Base-by-base conservation (phyloP, 2,329 filamentous ascomycete genomes). In the Hypomyces perniciosus region DNA sequence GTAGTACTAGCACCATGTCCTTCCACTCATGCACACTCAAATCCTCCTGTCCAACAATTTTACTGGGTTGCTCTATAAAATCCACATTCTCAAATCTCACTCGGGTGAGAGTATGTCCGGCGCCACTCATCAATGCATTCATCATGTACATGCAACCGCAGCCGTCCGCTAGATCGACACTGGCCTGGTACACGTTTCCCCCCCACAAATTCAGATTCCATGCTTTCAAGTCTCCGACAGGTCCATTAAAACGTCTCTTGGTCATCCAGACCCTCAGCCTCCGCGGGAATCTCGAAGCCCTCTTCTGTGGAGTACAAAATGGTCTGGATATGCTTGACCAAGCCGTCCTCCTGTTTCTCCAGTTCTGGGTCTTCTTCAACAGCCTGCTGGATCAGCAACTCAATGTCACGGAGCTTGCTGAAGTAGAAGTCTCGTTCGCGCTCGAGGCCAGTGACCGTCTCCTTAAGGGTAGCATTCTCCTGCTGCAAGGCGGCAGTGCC, bases 381-480 rank as follows among this genome's bases (percentile, higher is more conserved):
- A 8, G 91, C 90, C 63, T 89, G 87, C 75, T 99, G 93, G 50
- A 99, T 81, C 62, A 99, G 75, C 58, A 99, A 76, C 73, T 99
- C 93, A 61, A 99, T 99, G 67, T 99, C 93, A 53, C 93, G 82
- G 57, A 99, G 79, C 78, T 99, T 99, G 79, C 89, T 95, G 72
- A 99, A 99, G 78, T 99, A 99, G 69, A 99, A 99, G 69, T 99
- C 93, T 45, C 93, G 82, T 76, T 99, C 93, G 62, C 93, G 86
- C 78, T 99, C 93, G 39, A 99, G 78, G 1, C 93, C 93, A 9
- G 83, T 79, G n/a, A 99, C 92, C 0, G 90, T 96, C 75, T 97
- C 92, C 78, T 96, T 96, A 60, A 97, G 79, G 29, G 87, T 88
- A 39, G 80, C 79, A 66, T 95, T 93, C 78, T 97, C 93, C 65